Base-by-base conservation (phyloP, 2,329 filamentous ascomycete genomes). In the Plectosphaerella sp. region DNA sequence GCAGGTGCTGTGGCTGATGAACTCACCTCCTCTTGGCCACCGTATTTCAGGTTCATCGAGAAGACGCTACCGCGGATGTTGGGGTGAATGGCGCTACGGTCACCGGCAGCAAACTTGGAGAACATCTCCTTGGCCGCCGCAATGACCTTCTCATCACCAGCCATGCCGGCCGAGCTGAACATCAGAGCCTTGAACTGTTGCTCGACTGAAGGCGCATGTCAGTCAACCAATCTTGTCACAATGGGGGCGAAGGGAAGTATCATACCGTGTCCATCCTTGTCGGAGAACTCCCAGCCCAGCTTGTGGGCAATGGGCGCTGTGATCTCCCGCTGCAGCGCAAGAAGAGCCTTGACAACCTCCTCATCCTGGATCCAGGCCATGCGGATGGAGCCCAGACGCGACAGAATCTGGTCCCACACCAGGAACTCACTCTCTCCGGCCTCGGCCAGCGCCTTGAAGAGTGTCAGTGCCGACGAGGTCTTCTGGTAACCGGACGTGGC, bases 181-280 rank as follows among this genome's bases (percentile, higher is more conserved):
- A 97, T 81, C 66, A 97, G 82, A 14, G 85, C 86, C 77, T 97
- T 97, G 80, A 96, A 95, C 67, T 97, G 92, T 69, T 96, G 91
- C 67, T 92, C 80, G 59, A 97, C 86, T 43, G 41, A 18, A 14
- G 14, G 37, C 16, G 16, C 5, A 20, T 20, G 16, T 43, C 10
- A 43, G 41, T 18, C 10, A 43, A 12, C n/a, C 41, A 12, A 10
- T 43, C 5, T 16, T 3, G 22, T 22, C 22, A 22, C 22, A 22
- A 16, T 9, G 2, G 11, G 11, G 41, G 10, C 4, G 4, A 11
- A 10, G 14, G 39, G n/a, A 43, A 12, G 2, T 8, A 22, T 3
- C 41, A 22, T 43, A 43, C 41, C 41, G 66, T 97, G 92, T 48
- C 88, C 90, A 62, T 97, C 93, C 4, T 79, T 80, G 24, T 92